A percentile compares a stretch with the other conserved stretches of the same genome.
Evolutionary conservation across 495 filamentous ascomycete species (phyloP).

Genomic region (Entonaema liquescens): DNA sequence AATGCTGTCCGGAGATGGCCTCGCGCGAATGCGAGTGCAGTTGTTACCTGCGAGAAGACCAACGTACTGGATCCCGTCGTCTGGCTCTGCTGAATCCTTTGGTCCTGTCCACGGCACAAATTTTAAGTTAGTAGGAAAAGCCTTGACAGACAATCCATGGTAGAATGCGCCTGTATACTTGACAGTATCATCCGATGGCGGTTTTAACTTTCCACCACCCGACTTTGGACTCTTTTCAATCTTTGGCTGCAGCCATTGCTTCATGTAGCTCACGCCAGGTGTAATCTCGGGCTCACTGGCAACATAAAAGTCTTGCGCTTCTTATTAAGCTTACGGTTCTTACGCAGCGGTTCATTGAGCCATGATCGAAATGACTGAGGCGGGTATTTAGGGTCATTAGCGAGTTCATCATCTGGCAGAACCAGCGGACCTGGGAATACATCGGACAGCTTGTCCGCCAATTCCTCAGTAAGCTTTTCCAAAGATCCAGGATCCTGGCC

Average conservation of each 20-base stretch:
- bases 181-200: slow-evolving; percentile 51
- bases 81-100: slow-evolving; percentile 28
- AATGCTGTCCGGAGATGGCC: slow-evolving; percentile 56
- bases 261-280: slow-evolving; percentile 46
- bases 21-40: slow-evolving; percentile 62
- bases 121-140: slow-evolving; percentile 44
- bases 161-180: slow-evolving; percentile 70
- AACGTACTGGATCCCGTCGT: slow-evolving; percentile 42
- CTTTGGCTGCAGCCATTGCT: slow-evolving; percentile 49
- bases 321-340: slow-evolving; percentile 54
- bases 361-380: slow-evolving; percentile 67
- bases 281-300: slow-evolving; percentile 53
- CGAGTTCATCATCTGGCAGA: slow-evolving; percentile 68
- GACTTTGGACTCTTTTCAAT: not conserved
- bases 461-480: slow-evolving; percentile 21
- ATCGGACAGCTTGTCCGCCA: slow-evolving; percentile 12
- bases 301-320: slow-evolving; percentile 64
- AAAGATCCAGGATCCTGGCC: not conserved
- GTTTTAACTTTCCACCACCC: not conserved
- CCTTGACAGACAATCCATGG: slow-evolving; percentile 63
- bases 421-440: slow-evolving; percentile 69
- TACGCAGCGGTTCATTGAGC: slow-evolving; percentile 59
- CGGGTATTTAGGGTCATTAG: slow-evolving; percentile 61
- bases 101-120: slow-evolving; percentile 59
- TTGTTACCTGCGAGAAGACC: slow-evolving; percentile 52